A percentile compares a stretch with the other conserved stretches of the same genome.
phyloP scores from a whole-genome alignment of 306 rosid species.

The Medicago truncatula region MtrunA17r5.0-ANR NC_053048.1:38008501-38009000 shows the following conservation, averaged over 20 bases:
- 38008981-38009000: conserved; percentile 80
- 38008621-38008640: too few species aligned
- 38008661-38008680: too few species aligned
- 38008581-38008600: too few species aligned
- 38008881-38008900: not conserved
- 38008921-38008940: not conserved
- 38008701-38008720: too few species aligned
- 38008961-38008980: conserved; percentile 77
- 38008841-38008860: conserved; percentile 89
- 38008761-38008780: not conserved
- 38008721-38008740: not conserved
- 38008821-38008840: conserved; percentile 83
- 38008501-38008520: too few species aligned
- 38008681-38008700: too few species aligned
- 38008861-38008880: conserved; percentile 69
- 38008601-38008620: too few species aligned
- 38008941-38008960: not conserved
- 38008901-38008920: not conserved
- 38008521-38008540: too few species aligned
- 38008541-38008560: too few species aligned
- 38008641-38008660: too few species aligned
- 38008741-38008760: not conserved
- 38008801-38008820: conserved; percentile 73
- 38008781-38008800: not conserved
- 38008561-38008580: too few species aligned